These are phyloP conservation scores for Trichoderma pleuroti DNA, from an alignment of 2,329 filamentous ascomycete species.

Conservation along the genomic window DNA sequence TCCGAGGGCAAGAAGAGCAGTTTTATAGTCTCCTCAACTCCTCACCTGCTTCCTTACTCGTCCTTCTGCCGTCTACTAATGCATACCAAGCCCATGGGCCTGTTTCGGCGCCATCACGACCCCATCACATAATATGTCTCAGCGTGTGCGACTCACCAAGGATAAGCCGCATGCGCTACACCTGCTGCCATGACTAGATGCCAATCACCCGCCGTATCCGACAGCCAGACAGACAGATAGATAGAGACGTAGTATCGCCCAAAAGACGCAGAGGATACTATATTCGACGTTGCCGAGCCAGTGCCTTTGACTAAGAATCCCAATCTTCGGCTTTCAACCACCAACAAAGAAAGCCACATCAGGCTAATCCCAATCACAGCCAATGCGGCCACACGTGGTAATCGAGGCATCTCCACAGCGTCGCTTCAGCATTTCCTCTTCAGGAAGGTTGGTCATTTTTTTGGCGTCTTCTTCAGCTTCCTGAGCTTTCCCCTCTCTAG, in stretches of 20 bases:
- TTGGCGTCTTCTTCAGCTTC: neutral
- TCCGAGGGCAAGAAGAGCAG: neutral
- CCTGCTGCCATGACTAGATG: neutral
- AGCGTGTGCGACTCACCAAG: conserved; percentile 2
- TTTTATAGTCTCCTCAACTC: neutral
- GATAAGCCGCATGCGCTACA: conserved; percentile 7
- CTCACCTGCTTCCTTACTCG: neutral
- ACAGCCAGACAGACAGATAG: neutral
- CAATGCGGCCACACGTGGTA: neutral
- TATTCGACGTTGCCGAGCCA: neutral
- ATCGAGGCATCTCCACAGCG: neutral
- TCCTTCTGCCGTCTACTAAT: neutral
- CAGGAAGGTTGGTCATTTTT: conserved; percentile 3
- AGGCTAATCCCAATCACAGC: neutral
- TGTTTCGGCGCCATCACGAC: neutral
- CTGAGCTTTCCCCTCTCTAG: neutral
- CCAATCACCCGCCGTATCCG: neutral
- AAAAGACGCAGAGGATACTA: neutral
- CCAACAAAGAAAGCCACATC: neutral
- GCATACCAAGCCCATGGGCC: neutral
- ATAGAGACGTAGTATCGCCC: neutral
- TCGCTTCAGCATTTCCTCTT: conserved; percentile 10
- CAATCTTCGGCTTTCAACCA: neutral
- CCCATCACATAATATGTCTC: conserved; percentile 13
- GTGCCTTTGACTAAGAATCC: neutral